Percentiles rank a stretch among this genome's conserved stretches.
These are phyloP conservation scores for Boletus sensibilis DNA, from an alignment of 768 basidiomycete species.

Conservation along the genomic window DNA sequence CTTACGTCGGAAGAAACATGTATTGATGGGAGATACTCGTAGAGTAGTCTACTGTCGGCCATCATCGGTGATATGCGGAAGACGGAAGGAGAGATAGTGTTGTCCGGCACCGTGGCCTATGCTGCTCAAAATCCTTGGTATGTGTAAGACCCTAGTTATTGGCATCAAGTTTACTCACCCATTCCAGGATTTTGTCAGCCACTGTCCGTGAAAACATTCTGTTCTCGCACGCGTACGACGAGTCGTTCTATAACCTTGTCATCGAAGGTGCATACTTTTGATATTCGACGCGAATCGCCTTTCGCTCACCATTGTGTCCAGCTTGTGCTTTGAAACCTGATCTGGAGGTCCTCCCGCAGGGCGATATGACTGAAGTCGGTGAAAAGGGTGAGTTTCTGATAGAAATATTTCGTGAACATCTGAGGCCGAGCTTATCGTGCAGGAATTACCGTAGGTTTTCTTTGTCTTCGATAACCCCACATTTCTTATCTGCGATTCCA, in stretches of 20 bases:
- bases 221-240: constrained; percentile 88
- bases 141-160: constrained; percentile 9
- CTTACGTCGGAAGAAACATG: background rate
- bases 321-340: constrained; percentile 88
- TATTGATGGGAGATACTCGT: background rate
- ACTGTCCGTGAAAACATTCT: constrained; percentile 88
- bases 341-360: constrained; percentile 72
- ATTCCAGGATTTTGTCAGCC: constrained; percentile 73
- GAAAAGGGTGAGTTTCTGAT: constrained; percentile 60
- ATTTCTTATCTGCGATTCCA: constrained; percentile 29
- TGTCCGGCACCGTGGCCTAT: constrained; percentile 76
- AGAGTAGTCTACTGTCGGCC: constrained; percentile 76
- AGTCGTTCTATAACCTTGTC: constrained; percentile 77
- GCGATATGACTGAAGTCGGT: constrained; percentile 83
- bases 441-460: constrained; percentile 56
- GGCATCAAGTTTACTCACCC: background rate
- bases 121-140: constrained; percentile 88
- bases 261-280: constrained; percentile 56
- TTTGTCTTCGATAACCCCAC: constrained; percentile 3
- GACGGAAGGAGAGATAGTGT: constrained; percentile 64
- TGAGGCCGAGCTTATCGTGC: background rate
- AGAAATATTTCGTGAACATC: background rate
- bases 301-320: constrained; percentile 13
- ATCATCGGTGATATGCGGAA: constrained; percentile 87
- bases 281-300: background rate